A percentile compares a stretch with the other conserved stretches of the same genome.
phyloP scores from a whole-genome alignment of 148 eudicot genomes.

The Fagopyrum homotropicum region DNA sequence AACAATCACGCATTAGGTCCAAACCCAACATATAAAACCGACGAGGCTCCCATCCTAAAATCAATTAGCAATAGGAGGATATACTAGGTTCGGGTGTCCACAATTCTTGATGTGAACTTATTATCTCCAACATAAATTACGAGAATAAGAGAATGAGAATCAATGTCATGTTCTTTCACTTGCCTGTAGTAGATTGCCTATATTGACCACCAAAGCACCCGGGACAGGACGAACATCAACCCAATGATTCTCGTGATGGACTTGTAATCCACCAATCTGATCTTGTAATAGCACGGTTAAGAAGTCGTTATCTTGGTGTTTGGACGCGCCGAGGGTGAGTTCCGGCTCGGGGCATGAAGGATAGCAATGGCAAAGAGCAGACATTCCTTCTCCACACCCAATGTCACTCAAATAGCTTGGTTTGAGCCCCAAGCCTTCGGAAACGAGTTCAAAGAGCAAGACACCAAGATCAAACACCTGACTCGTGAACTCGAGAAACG shows the following conservation, averaged over 20 bases:
- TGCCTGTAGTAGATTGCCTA: conserved; percentile 56
- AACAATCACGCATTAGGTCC: background rate
- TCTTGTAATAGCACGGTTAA: conserved; percentile 29
- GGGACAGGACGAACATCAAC: conserved; percentile 17
- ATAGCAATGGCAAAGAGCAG: conserved; percentile 24
- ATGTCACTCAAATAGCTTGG: conserved; percentile 17
- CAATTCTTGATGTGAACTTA: too few relatives aligned
- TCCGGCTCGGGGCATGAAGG: conserved; percentile 36
- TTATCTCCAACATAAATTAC: too few relatives aligned
- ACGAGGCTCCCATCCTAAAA: too few relatives aligned
- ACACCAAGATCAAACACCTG: conserved; percentile 20
- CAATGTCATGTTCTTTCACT: background rate
- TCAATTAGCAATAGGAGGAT: too few relatives aligned
- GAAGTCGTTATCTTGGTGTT: conserved; percentile 28
- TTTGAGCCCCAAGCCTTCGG: conserved; percentile 27
- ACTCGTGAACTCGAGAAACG: conserved; percentile 19
- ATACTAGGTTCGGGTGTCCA: too few relatives aligned
- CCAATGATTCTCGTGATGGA: conserved; percentile 22
- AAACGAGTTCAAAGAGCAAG: conserved; percentile 19
- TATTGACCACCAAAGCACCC: conserved; percentile 38
- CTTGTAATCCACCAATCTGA: conserved; percentile 29
- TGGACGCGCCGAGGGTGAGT: conserved; percentile 18
- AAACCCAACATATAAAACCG: too few relatives aligned
- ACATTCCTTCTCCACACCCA: background rate
- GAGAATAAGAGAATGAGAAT: background rate